Evolutionary conservation across 345 rosid genomes (phyloP).

Genomic region (Sonneratia caseolaris): DNA sequence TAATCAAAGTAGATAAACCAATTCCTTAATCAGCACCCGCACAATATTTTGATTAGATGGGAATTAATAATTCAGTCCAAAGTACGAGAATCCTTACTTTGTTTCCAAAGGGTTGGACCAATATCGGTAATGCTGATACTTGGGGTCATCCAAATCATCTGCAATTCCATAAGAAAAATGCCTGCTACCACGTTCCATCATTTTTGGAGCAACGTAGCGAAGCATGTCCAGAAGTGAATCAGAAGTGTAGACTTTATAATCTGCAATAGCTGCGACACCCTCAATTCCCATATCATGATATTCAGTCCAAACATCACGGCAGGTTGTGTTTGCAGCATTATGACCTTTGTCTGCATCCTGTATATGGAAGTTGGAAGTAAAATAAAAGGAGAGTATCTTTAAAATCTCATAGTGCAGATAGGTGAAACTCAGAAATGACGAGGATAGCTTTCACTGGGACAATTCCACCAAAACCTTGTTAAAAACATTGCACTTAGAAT

Average conservation of each 20-base stretch:
- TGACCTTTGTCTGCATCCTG: constrained; percentile 79
- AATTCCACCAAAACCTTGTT: neutral
- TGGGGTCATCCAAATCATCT: constrained; percentile 80
- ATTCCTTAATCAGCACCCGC: neutral
- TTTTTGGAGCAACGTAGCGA: constrained; percentile 79
- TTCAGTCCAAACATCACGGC: constrained; percentile 87
- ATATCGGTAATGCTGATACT: constrained; percentile 64
- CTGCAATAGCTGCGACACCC: constrained; percentile 76
- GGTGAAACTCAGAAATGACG: neutral
- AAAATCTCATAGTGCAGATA: neutral
- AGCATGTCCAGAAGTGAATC: constrained; percentile 60
- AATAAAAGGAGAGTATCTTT: constrained; percentile 1
- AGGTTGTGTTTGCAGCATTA: constrained; percentile 54
- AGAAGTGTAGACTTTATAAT: constrained; percentile 72
- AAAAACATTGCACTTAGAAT: neutral
- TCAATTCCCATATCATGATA: constrained; percentile 86
- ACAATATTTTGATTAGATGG: neutral
- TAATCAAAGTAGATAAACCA: neutral
- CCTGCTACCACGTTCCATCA: constrained; percentile 79
- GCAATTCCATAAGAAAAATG: constrained; percentile 95
- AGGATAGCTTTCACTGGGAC: neutral
- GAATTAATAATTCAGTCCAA: neutral
- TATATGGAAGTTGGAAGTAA: constrained; percentile 4
- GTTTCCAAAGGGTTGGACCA: constrained; percentile 98
- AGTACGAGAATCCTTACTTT: constrained; percentile 37